Base-by-base conservation (phyloP, 805 yeast species). In the Suhomyces faveliae region DNA sequence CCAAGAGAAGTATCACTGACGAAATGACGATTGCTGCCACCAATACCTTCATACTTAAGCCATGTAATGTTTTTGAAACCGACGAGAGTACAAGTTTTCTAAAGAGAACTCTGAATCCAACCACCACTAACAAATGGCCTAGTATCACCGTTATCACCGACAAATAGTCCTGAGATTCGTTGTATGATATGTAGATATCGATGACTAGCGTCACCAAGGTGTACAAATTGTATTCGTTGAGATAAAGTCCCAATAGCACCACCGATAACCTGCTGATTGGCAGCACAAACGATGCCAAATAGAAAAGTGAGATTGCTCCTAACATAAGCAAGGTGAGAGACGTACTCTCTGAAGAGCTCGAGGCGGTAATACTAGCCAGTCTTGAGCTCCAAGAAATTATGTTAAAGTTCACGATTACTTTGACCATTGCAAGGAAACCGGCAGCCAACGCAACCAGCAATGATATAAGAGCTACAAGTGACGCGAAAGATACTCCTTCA, bases 201-300 rank as follows among this genome's bases (percentile, higher is more conserved):
- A 55, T 54, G 3, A 64, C 23, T 29, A 67, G 56, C 22, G 63
- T 60, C 20, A 62, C 19, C n/a, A 62, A 55, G 6, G 73, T 63
- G 50, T 61, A 64, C n/a, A 62, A 45, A 43, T 68, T 70, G 59
- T 59, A 59, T 8, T 50, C 55, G 46, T 61, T 61, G 46, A 67
- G 48, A 47, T 61, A 68, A 15, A 68, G 51, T 11, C 73, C 69
- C 35, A 69, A 52, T 22, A 47, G 55, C 20, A 67, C 40, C 25
- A 64, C 62, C 1, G 68, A 51, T 1, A 61, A 51, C 10, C 71
- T 52, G 15, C 58, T 54, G 4, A 61, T 46, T 10, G 69, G 58
- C 40, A 69, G 54, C 7, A 57, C 42, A 42, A 52, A 55, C 5
- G 65, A 54, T 1, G 70, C 52, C 27, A 54, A 40, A 48, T 53